phyloP scores from a whole-genome alignment of 2,329 filamentous ascomycete species.

The Allantophomopsis cytisporea region DNA sequence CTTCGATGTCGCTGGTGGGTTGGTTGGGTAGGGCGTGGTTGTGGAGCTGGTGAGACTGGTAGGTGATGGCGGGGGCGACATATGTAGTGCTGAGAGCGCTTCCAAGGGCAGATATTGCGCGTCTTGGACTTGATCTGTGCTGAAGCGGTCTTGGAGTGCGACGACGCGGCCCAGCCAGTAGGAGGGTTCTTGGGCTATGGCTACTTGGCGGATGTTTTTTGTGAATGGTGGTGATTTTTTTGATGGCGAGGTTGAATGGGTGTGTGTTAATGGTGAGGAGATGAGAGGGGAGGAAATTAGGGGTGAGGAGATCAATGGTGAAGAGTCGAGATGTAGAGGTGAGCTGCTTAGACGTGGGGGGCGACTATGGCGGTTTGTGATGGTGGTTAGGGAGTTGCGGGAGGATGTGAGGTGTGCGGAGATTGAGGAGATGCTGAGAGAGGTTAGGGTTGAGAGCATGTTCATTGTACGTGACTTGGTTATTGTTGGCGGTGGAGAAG shows the following conservation, averaged over 20 bases:
- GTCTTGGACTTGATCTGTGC: too few species aligned
- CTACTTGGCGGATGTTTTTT: constrained; percentile 19
- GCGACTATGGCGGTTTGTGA: background rate
- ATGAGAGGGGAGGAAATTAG: background rate
- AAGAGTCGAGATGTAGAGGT: too few species aligned
- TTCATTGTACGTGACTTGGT: constrained; percentile 31
- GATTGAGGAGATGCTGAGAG: constrained; percentile 4
- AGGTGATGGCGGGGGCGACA: background rate
- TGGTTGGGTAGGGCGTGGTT: too few species aligned
- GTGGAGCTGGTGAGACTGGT: background rate
- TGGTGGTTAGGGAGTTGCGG: constrained; percentile 6
- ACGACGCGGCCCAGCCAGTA: constrained; percentile 53
- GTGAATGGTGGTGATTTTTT: constrained; percentile 1
- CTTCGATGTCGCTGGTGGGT: too few species aligned
- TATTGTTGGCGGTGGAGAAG: background rate
- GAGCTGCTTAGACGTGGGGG: constrained; percentile 2
- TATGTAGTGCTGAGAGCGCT: too few species aligned
- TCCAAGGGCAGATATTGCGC: too few species aligned
- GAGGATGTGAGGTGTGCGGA: constrained; percentile 17
- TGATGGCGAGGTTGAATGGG: background rate
- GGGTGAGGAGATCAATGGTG: too few species aligned
- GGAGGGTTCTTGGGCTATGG: constrained; percentile 27
- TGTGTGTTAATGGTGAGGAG: background rate
- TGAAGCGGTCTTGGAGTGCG: constrained; percentile 38
- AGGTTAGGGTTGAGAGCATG: constrained; percentile 29